Evolutionary conservation across 176 grass and related monocot genomes (phyloP).

Genomic region (Phoenix roebelenii): DNA sequence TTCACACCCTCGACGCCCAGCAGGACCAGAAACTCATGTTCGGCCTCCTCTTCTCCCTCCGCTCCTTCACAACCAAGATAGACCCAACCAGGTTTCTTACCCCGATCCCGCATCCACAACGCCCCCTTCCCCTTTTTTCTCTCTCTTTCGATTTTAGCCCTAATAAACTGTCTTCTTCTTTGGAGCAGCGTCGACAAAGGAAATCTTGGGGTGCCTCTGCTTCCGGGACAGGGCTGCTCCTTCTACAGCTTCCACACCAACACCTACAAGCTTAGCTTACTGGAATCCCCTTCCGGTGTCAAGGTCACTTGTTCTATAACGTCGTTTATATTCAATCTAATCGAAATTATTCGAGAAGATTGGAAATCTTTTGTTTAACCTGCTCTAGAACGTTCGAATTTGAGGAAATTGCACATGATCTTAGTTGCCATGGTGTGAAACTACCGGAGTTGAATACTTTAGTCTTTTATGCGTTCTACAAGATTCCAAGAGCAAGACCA

Average conservation of each 20-base stretch:
- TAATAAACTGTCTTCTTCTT: background rate
- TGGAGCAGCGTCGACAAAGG: constrained; percentile 56
- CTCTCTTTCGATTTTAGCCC: background rate
- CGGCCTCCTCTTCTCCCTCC: constrained; percentile 89
- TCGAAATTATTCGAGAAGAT: too few species aligned
- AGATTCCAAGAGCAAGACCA: too few species aligned
- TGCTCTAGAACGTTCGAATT: too few species aligned
- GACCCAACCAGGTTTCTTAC: constrained; percentile 52
- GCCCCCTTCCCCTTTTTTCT: background rate
- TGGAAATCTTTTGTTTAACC: too few species aligned
- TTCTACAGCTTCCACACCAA: constrained; percentile 89
- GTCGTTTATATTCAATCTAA: too few species aligned
- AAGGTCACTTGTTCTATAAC: constrained; percentile 41
- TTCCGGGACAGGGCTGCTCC: constrained; percentile 77
- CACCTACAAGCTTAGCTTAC: constrained; percentile 81
- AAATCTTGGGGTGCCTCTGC: constrained; percentile 69
- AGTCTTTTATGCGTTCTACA: too few species aligned
- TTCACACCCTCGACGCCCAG: constrained; percentile 58
- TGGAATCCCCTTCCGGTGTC: constrained; percentile 86
- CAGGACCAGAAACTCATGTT: constrained; percentile 99
- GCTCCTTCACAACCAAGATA: constrained; percentile 87
- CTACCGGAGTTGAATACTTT: too few species aligned
- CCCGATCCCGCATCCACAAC: too few species aligned
- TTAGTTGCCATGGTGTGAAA: too few species aligned
- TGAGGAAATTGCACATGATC: too few species aligned